A percentile compares a stretch with the other conserved stretches of the same genome.
These are phyloP conservation scores for Hordeum marinum DNA, from an alignment of 176 grass and related monocot species.

Conservation along the genomic window DNA sequence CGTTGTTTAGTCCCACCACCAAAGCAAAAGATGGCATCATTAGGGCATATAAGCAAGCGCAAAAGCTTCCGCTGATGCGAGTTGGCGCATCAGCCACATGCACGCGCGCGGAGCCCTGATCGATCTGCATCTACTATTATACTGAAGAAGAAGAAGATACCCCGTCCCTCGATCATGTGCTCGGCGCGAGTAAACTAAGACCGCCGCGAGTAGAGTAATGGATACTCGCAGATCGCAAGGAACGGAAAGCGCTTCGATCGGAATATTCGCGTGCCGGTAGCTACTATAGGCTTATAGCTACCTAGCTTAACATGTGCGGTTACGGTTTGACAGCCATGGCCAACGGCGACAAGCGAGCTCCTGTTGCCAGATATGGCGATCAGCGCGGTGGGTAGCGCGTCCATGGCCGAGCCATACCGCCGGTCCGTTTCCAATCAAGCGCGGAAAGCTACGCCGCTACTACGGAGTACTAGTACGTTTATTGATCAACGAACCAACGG, in stretches of 20 bases:
- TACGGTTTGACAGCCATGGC: not conserved
- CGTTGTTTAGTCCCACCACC: not conserved
- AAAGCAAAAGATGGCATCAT: not conserved
- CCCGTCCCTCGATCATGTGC: not conserved
- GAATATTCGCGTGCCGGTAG: not conserved
- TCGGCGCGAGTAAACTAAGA: constrained; percentile 34
- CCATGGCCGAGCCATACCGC: not conserved
- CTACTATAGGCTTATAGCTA: not conserved
- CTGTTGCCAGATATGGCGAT: constrained; percentile 9
- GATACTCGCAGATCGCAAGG: not conserved
- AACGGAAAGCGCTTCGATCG: not conserved
- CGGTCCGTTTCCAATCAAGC: not conserved
- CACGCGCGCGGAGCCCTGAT: not conserved
- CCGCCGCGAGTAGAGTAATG: not conserved
- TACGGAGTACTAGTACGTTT: not conserved
- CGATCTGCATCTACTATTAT: too few species aligned
- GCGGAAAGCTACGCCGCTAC: constrained; percentile 9
- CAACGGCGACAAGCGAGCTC: not conserved
- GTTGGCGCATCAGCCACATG: not conserved
- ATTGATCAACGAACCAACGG: not conserved
- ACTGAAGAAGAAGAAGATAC: not conserved
- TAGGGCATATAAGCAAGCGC: not conserved
- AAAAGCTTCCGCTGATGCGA: constrained; percentile 4
- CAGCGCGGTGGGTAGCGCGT: not conserved
- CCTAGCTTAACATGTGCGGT: not conserved